phyloP scores from a whole-genome alignment of 2,329 filamentous ascomycete genomes.

The Anthostomella pinea region DNA sequence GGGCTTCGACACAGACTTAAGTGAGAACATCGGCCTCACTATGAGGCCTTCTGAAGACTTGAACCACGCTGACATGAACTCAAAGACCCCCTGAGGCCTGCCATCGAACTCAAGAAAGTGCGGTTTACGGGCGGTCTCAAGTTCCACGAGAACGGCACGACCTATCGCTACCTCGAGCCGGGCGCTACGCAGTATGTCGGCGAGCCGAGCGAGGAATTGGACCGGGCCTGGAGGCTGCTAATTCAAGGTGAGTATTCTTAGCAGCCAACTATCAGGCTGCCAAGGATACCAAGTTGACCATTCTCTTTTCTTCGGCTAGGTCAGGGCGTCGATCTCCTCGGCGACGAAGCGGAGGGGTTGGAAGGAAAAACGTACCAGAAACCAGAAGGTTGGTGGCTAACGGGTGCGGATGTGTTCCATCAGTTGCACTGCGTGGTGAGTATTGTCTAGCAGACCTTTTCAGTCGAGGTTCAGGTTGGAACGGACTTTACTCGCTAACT shows the following conservation, averaged over 20 bases:
- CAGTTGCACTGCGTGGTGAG: slow-evolving; percentile 5
- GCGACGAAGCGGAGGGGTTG: slow-evolving; percentile 2
- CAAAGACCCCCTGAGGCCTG: slow-evolving; percentile 1
- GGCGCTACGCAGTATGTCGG: slow-evolving; percentile 2
- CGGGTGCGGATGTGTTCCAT: slow-evolving; percentile 3
- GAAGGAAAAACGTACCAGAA: slow-evolving; percentile 2
- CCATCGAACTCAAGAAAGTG: slow-evolving; percentile 1
- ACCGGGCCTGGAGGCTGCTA: slow-evolving; percentile 1
- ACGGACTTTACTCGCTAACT: no score
- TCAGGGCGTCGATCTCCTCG: slow-evolving; percentile 1
- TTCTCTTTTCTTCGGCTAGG: no score
- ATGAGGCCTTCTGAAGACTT: no score
- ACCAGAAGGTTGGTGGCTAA: slow-evolving; percentile 3
- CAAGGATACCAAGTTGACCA: neutral
- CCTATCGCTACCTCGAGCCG: neutral
- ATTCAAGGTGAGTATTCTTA: neutral
- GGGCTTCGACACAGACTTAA: slow-evolving; percentile 3
- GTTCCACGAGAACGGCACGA: slow-evolving; percentile 4
- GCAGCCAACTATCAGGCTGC: neutral
- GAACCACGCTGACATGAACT: neutral
- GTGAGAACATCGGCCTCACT: neutral
- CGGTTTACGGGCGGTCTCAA: slow-evolving; percentile 4
- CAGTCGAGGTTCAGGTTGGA: no score
- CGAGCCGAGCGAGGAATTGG: slow-evolving; percentile 2
- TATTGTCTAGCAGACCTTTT: neutral